phyloP scores from a whole-genome alignment of 192 early-diverging fungal species.

The Backusella parvicylindrica region DNA sequence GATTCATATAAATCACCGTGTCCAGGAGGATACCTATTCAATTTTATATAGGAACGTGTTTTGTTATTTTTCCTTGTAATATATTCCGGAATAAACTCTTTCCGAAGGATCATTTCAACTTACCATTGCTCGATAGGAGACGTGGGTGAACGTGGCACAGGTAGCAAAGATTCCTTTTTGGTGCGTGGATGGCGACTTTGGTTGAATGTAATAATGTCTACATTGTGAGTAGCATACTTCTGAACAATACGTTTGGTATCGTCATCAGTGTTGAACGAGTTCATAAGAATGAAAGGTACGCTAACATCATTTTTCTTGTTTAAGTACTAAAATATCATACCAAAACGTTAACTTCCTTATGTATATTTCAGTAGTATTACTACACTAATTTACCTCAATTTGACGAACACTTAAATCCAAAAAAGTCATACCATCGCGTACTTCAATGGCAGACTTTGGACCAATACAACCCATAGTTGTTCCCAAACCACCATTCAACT shows the following conservation, averaged over 20 bases:
- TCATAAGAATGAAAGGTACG: constrained; percentile 98
- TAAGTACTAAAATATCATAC: constrained; percentile 60
- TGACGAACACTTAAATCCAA: constrained; percentile 97
- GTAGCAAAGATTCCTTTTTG: constrained; percentile 88
- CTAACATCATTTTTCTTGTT: constrained; percentile 86
- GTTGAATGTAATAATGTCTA: constrained; percentile 96
- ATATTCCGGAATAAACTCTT: background rate
- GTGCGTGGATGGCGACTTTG: constrained; percentile 94
- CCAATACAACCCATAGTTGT: constrained; percentile 99
- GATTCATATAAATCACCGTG: constrained; percentile 99
- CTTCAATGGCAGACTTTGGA: constrained; percentile 98
- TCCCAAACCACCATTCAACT: constrained; percentile 97
- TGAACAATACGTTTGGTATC: constrained; percentile 98
- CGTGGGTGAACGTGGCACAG: constrained; percentile 67
- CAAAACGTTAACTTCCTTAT: background rate
- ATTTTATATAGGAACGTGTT: background rate
- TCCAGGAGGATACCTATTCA: constrained; percentile 86
- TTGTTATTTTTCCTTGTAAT: background rate
- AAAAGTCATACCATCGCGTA: constrained; percentile 97
- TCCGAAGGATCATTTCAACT: background rate
- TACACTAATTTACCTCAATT: constrained; percentile 72
- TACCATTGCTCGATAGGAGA: constrained; percentile 69
- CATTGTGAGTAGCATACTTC: constrained; percentile 92
- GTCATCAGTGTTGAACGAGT: constrained; percentile 99
- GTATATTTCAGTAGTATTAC: background rate